phyloP scores from a whole-genome alignment of 1,284 basidiomycete species.

The Thelephora terrestris region DNA sequence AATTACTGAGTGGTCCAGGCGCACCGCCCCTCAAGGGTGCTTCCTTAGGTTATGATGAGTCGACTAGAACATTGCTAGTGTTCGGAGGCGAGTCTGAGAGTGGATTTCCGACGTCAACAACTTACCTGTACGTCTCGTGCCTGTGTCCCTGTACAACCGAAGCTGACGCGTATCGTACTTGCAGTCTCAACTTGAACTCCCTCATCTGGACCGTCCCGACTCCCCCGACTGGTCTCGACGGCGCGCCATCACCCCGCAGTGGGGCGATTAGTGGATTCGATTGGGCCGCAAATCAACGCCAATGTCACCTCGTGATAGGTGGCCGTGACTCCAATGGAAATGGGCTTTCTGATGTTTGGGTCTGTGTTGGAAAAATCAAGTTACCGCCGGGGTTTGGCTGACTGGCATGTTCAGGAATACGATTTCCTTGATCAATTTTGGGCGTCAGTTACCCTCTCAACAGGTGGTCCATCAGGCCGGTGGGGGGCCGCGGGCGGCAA shows the following conservation, averaged over 20 bases:
- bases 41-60: conserved; percentile 44
- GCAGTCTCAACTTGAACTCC: conserved; percentile 47
- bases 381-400: conserved; percentile 1
- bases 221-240: conserved; percentile 35
- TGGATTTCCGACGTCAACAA: conserved; percentile 51
- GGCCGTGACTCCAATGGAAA: conserved; percentile 43
- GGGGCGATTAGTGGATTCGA: conserved; percentile 53
- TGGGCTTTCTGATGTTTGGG: conserved; percentile 62
- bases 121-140: conserved; percentile 45
- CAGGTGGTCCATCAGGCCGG: conserved; percentile 44
- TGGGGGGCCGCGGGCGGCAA: conserved; percentile 66
- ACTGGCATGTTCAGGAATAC: conserved; percentile 42
- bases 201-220: conserved; percentile 51
- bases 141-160: neutral
- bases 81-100: conserved; percentile 66
- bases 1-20: conserved; percentile 36
- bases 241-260: conserved; percentile 50
- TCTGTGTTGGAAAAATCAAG: conserved; percentile 23
- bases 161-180: conserved; percentile 1
- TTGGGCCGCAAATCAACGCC: conserved; percentile 72
- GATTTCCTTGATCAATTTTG: conserved; percentile 68
- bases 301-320: conserved; percentile 61
- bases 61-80: conserved; percentile 47
- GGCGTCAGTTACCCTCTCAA: conserved; percentile 43
- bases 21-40: conserved; percentile 62